A percentile compares a stretch with the other conserved stretches of the same genome.
These are phyloP conservation scores for Starmerella floricola DNA, from an alignment of 805 yeast genomes.

Conservation along the genomic window DNA sequence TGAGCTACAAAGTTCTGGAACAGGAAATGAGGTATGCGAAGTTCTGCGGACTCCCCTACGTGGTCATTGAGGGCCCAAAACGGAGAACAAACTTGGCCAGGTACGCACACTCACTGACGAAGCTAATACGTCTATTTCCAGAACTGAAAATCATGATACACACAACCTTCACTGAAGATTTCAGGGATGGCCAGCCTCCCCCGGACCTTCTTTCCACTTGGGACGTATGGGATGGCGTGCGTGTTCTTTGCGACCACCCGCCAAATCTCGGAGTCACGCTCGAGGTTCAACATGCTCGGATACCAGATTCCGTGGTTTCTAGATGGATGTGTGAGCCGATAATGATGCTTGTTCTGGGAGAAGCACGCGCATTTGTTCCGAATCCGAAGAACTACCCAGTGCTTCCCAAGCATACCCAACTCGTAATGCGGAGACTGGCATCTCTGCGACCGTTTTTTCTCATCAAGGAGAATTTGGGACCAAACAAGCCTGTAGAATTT, in stretches of 20 bases:
- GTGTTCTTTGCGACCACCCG: constrained; percentile 45
- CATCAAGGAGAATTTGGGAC: constrained; percentile 35
- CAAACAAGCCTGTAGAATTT: constrained; percentile 28
- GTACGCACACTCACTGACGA: constrained; percentile 37
- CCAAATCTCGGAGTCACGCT: constrained; percentile 53
- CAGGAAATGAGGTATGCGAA: constrained; percentile 50
- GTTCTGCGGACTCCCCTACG: constrained; percentile 44
- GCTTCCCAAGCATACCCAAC: constrained; percentile 45
- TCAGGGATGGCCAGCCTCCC: constrained; percentile 33
- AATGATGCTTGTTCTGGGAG: constrained; percentile 42
- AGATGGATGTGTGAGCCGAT: constrained; percentile 65
- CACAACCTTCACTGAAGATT: constrained; percentile 30
- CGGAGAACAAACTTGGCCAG: constrained; percentile 40
- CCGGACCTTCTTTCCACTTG: constrained; percentile 45
- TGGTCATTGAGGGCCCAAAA: constrained; percentile 54
- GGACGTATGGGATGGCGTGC: constrained; percentile 62
- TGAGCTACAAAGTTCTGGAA: constrained; percentile 44
- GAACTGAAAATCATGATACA: constrained; percentile 25
- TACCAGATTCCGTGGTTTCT: constrained; percentile 39
- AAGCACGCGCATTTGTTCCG: constrained; percentile 40
- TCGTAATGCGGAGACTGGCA: constrained; percentile 34
- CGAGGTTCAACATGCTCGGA: constrained; percentile 53
- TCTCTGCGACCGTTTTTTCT: constrained; percentile 35
- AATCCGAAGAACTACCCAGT: constrained; percentile 57
- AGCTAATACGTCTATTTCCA: constrained; percentile 26